phyloP scores from a whole-genome alignment of 139 green algal species.

The Chlorella sorokiniana region DNA sequence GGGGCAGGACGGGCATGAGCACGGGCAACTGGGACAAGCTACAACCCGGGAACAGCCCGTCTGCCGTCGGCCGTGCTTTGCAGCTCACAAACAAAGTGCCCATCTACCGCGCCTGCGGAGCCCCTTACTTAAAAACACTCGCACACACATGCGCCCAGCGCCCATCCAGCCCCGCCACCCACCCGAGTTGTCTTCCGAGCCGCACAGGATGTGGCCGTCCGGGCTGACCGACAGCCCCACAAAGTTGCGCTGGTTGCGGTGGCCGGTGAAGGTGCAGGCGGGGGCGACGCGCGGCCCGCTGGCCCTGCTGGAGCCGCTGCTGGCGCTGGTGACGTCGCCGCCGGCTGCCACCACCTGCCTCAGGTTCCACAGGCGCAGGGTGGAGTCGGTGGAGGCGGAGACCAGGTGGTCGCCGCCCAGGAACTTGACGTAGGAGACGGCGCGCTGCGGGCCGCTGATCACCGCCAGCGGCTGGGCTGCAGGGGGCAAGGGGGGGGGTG shows the following conservation, averaged over 20 bases:
- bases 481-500: background rate
- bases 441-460: slow-evolving; percentile 63
- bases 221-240: slow-evolving; percentile 70
- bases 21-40: background rate
- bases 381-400: slow-evolving; percentile 76
- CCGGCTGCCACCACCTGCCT: background rate
- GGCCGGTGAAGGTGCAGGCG: slow-evolving; percentile 49
- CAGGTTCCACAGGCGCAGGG: slow-evolving; percentile 49
- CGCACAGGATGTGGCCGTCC: slow-evolving; percentile 71
- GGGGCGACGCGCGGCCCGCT: slow-evolving; percentile 18
- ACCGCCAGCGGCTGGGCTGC: slow-evolving; percentile 34
- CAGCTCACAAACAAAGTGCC: too few species aligned
- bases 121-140: too few species aligned
- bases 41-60: background rate
- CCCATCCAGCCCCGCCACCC: background rate
- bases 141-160: background rate
- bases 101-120: too few species aligned
- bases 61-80: too few species aligned
- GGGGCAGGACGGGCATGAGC: background rate
- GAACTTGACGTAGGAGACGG: slow-evolving; percentile 81
- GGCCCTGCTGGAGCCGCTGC: slow-evolving; percentile 20
- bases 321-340: slow-evolving; percentile 5
- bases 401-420: slow-evolving; percentile 56
- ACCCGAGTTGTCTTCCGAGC: slow-evolving; percentile 72
- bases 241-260: slow-evolving; percentile 86